Evolutionary conservation across 1,139 yeast genomes (phyloP), one percentile per base, ranked within the genome.

Genomic region (Scheffersomyces quercinus): DNA sequence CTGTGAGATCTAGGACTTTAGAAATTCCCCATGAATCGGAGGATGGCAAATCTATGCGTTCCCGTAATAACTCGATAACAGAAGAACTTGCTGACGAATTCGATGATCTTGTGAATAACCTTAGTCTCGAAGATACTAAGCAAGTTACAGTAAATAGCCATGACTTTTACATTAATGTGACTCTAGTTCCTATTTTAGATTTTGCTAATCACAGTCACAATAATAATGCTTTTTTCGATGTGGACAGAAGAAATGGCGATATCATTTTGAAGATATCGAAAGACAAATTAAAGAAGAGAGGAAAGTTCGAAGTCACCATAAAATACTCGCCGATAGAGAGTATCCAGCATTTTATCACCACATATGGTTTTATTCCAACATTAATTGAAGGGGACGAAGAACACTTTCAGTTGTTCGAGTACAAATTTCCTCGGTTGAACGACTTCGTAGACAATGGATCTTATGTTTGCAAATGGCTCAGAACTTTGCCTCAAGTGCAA

Each of bases 151-250:
- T 28, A 29, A 32, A 38, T 16, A n/a, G 58, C 55, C 32, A 53
- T 11, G 78, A 74, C 39, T 84, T 67, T 49, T 59, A 63, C 8
- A 79, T 79, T 5, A 74, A 79, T 42, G 71, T 82, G 0, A 75
- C 88, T 0, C 59, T 85, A 43, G 88, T 85, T 0, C 90, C 93
- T 0, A 50, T 82, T 0, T 56, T 85, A 29, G 93, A 85, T 58
- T 85, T 79, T 68, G 87, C 78, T 4, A 85, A 85, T 55, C 93
- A 85, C 56, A 65, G 63, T 36, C 64, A 60, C 35, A 32, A 48
- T 5, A 63, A 67, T 38, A 83, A 82, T 58, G 77, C 86, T 0
- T 73, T 68, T 50, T 85, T 83, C 62, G 93, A 85, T 57, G 71
- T 83, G 11, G 89, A 83, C 56, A 64, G 72, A 16, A 36, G 44